Percentiles rank a stretch among this genome's conserved stretches.
These are phyloP conservation scores for Tuber aestivum DNA, from an alignment of 495 filamentous ascomycete genomes.

Conservation along the genomic window DNA sequence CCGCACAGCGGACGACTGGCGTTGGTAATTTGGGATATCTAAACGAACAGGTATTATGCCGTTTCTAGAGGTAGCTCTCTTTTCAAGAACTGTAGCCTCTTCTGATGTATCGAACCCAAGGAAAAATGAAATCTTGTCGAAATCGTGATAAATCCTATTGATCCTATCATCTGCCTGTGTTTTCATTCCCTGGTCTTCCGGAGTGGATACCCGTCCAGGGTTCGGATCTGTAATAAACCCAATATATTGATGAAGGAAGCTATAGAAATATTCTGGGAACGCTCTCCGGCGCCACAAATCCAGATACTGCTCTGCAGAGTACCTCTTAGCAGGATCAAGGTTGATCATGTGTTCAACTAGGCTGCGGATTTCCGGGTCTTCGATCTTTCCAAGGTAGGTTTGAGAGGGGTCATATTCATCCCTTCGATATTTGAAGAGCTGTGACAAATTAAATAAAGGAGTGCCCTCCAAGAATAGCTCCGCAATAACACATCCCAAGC, in stretches of 20 bases:
- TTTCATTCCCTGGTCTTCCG: slow-evolving; percentile 24
- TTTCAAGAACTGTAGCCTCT: slow-evolving; percentile 26
- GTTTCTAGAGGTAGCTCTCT: slow-evolving; percentile 35
- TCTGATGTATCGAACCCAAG: slow-evolving; percentile 62
- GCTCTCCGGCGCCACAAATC: slow-evolving; percentile 86
- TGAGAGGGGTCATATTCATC: slow-evolving; percentile 79
- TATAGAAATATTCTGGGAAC: slow-evolving; percentile 95
- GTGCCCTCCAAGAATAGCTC: slow-evolving; percentile 87
- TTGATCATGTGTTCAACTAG: slow-evolving; percentile 93
- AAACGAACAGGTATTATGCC: slow-evolving; percentile 68
- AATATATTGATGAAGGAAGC: slow-evolving; percentile 95
- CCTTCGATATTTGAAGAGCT: slow-evolving; percentile 88
- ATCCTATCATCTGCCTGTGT: slow-evolving; percentile 75
- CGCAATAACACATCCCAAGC: slow-evolving; percentile 92
- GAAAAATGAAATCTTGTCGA: slow-evolving; percentile 95
- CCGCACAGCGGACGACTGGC: slow-evolving; percentile 49
- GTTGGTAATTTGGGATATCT: slow-evolving; percentile 79
- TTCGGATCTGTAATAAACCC: slow-evolving; percentile 90
- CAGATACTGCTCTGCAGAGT: slow-evolving; percentile 90
- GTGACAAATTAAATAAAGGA: slow-evolving; percentile 84
- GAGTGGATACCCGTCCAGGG: slow-evolving; percentile 57
- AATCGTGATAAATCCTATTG: slow-evolving; percentile 84
- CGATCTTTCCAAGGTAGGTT: slow-evolving; percentile 75
- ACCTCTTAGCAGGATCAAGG: slow-evolving; percentile 79
- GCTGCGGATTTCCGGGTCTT: slow-evolving; percentile 73